Evolutionary conservation across 2,329 filamentous ascomycete genomes (phyloP).

Genomic region (Hypoxylon sp.): DNA sequence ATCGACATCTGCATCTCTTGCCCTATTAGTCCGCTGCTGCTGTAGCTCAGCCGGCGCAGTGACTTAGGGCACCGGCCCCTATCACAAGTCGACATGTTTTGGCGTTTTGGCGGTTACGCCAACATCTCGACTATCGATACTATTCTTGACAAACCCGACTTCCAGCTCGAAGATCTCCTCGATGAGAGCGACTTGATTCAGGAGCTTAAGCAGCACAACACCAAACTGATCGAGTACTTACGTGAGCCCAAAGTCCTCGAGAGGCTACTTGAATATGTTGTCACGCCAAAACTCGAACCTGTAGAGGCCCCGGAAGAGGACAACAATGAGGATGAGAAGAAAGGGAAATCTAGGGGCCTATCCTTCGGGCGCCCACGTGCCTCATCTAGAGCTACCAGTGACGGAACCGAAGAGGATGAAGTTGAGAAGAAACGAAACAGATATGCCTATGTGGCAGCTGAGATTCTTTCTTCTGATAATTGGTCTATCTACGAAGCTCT

Average conservation of each 20-base stretch:
- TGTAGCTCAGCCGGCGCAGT: conserved; percentile 45
- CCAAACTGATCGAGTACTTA: conserved; percentile 96
- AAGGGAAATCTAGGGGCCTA: conserved; percentile 57
- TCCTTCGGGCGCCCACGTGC: conserved; percentile 68
- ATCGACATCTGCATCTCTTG: conserved; percentile 10
- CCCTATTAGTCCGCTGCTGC: conserved; percentile 37
- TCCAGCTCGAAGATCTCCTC: conserved; percentile 94
- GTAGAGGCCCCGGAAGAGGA: conserved; percentile 68
- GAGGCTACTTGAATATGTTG: conserved; percentile 90
- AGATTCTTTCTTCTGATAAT: conserved; percentile 94
- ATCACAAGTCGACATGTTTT: conserved; percentile 85
- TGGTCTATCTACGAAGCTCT: conserved; percentile 97
- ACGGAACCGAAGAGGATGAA: conserved; percentile 76
- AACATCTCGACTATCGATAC: conserved; percentile 97
- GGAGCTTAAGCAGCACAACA: conserved; percentile 98
- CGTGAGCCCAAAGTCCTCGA: conserved; percentile 89
- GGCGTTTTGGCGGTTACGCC: conserved; percentile 99
- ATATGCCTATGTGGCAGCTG: conserved; percentile 93
- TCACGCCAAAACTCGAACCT: conserved; percentile 79
- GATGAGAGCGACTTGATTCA: conserved; percentile 97
- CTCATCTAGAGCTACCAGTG: conserved; percentile 66
- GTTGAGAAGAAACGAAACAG: conserved; percentile 92
- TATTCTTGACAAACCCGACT: conserved; percentile 96
- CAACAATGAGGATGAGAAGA: conserved; percentile 61
- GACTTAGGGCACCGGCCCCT: conserved; percentile 43